Conservation (phyloP, 2,329 filamentous ascomycete species). For the Tolypocladium cylindrosporum region DNA sequence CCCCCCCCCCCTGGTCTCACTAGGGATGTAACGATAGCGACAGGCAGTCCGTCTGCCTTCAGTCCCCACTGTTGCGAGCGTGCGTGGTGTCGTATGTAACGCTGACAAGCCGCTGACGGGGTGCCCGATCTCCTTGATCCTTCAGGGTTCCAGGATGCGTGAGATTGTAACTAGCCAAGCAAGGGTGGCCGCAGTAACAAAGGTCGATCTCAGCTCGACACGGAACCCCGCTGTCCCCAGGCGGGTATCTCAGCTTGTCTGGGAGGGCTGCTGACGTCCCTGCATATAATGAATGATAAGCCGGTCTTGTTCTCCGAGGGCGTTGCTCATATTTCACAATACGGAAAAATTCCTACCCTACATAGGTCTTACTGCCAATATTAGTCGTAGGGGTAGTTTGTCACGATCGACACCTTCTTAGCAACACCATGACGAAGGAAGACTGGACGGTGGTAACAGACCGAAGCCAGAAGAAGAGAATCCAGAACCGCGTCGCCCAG, state of each 20-base stretch:
- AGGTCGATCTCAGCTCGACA: neutral
- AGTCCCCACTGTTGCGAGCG: neutral
- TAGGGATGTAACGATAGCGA: neutral
- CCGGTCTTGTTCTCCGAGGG: neutral
- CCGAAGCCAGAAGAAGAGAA: conserved; percentile 3
- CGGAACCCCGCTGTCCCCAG: neutral
- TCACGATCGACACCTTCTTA: too few relatives aligned
- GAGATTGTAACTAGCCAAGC: neutral
- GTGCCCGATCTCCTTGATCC: neutral
- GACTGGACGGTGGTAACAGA: conserved; percentile 2
- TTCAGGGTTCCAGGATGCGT: neutral
- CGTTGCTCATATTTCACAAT: neutral
- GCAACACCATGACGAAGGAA: neutral
- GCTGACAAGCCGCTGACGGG: neutral
- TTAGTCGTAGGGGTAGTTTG: neutral
- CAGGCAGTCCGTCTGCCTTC: neutral
- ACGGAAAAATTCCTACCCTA: neutral
- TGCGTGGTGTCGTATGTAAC: neutral
- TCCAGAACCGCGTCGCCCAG: conserved; percentile 3
- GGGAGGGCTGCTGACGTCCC: neutral
- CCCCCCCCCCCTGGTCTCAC: neutral
- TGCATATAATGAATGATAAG: neutral
- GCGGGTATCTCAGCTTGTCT: neutral
- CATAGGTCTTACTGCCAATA: neutral
- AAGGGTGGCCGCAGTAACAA: neutral